Percentiles rank a stretch among this genome's conserved stretches.
Evolutionary conservation across 768 basidiomycete genomes (phyloP).

Genomic region (Psilocybe tampanensis): DNA sequence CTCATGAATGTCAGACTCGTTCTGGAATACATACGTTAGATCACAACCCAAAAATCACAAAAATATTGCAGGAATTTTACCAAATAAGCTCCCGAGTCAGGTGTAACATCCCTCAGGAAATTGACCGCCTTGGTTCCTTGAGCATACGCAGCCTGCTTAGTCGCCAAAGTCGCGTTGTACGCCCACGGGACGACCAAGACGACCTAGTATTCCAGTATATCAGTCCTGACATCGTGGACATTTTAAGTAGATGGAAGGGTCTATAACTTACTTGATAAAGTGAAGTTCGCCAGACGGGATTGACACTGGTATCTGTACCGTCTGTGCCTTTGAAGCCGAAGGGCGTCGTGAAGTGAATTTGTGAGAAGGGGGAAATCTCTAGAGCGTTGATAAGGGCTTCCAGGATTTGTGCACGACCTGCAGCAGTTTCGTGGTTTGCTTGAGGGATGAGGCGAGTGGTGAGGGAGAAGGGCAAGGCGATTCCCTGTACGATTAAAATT

Average conservation of each 20-base stretch:
- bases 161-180: conserved; percentile 11
- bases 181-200: conserved; percentile 19
- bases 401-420: conserved; percentile 14
- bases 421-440: conserved; percentile 23
- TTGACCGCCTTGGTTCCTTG: conserved; percentile 19
- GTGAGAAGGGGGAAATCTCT: conserved; percentile 17
- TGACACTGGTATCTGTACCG: conserved; percentile 22
- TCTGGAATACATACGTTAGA: conserved; percentile 14
- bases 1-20: conserved; percentile 30
- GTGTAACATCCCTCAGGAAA: conserved; percentile 24
- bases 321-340: conserved; percentile 20
- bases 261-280: conserved; percentile 30
- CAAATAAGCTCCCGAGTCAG: conserved; percentile 29
- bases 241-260: too few species aligned
- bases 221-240: background rate
- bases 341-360: conserved; percentile 23
- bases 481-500: conserved; percentile 23
- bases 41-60: background rate
- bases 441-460: conserved; percentile 30
- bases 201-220: conserved; percentile 4
- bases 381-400: conserved; percentile 21
- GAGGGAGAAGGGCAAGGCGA: conserved; percentile 21
- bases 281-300: conserved; percentile 27
- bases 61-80: conserved; percentile 9
- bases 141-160: conserved; percentile 17